Conservation (phyloP, 1,284 basidiomycete species). For the Marasmius fiardii region DNA sequence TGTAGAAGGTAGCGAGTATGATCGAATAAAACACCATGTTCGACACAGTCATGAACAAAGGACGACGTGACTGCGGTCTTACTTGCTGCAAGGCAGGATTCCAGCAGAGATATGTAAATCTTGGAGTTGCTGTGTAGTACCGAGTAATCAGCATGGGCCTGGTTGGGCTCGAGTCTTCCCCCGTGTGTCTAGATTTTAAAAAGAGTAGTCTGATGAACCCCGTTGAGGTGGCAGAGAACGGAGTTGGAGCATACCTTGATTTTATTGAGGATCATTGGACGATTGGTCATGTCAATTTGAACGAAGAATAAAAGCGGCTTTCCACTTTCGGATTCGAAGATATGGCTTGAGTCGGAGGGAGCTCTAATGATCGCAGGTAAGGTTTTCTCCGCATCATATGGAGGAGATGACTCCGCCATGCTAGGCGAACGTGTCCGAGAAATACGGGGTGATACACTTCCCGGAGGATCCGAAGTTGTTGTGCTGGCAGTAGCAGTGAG, state of each 20-base stretch:
- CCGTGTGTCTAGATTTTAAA: conserved; percentile 49
- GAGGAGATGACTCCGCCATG: not conserved
- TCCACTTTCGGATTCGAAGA: conserved; percentile 33
- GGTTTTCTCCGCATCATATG: not conserved
- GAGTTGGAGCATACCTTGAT: conserved; percentile 44
- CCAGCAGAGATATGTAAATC: conserved; percentile 45
- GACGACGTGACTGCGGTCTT: conserved; percentile 41
- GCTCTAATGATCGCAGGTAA: not conserved
- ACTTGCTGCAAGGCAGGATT: conserved; percentile 30
- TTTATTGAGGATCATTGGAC: conserved; percentile 39
- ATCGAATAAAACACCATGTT: conserved; percentile 41
- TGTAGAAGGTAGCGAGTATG: conserved; percentile 30
- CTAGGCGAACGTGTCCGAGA: not conserved
- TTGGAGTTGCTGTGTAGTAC: conserved; percentile 49
- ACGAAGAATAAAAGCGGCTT: conserved; percentile 49
- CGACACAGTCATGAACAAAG: conserved; percentile 56
- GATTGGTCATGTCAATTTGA: conserved; percentile 50
- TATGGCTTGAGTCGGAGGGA: conserved; percentile 11
- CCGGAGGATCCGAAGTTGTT: not conserved
- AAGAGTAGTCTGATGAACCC: conserved; percentile 7
- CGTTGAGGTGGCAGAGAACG: not conserved
- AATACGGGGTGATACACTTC: not conserved
- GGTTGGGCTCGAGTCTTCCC: conserved; percentile 49
- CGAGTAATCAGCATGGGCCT: conserved; percentile 53
- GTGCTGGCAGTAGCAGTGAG: not conserved